These are phyloP conservation scores for Nicotiana rustica DNA, from an alignment of 305 asterid species.

Conservation along the genomic window DNA sequence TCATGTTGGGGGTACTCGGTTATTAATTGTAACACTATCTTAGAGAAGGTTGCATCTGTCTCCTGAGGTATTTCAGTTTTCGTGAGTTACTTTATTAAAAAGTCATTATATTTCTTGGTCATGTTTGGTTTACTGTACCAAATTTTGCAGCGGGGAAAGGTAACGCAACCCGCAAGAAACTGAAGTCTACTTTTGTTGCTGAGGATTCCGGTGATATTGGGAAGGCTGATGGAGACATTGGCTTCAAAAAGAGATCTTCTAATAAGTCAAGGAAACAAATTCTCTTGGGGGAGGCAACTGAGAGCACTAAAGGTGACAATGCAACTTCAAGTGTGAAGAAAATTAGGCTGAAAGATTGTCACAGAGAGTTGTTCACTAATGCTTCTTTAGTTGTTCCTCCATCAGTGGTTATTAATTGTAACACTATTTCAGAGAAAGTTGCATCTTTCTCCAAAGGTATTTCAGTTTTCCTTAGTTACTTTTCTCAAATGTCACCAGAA, in stretches of 20 bases:
- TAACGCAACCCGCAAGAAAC: conserved; percentile 48
- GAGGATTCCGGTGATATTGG: conserved; percentile 34
- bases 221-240: conserved; percentile 46
- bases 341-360: conserved; percentile 44
- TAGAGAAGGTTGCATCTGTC: conserved; percentile 49
- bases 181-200: conserved; percentile 40
- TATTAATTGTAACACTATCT: conserved; percentile 44
- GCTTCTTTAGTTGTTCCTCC: conserved; percentile 39
- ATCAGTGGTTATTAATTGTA: conserved; percentile 44
- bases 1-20: neutral
- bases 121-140: conserved; percentile 29
- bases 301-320: conserved; percentile 45
- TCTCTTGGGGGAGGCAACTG: conserved; percentile 43
- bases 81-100: conserved; percentile 3
- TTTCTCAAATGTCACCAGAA: conserved; percentile 33
- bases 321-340: conserved; percentile 38
- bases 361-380: conserved; percentile 36
- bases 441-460: conserved; percentile 63
- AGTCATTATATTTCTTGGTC: conserved; percentile 11
- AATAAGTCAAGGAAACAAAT: conserved; percentile 61
- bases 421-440: conserved; percentile 48
- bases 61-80: conserved; percentile 57
- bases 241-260: conserved; percentile 47
- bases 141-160: conserved; percentile 48
- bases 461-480: conserved; percentile 34